phyloP scores from a whole-genome alignment of 116 monocot species.

The Zostera marina region DNA sequence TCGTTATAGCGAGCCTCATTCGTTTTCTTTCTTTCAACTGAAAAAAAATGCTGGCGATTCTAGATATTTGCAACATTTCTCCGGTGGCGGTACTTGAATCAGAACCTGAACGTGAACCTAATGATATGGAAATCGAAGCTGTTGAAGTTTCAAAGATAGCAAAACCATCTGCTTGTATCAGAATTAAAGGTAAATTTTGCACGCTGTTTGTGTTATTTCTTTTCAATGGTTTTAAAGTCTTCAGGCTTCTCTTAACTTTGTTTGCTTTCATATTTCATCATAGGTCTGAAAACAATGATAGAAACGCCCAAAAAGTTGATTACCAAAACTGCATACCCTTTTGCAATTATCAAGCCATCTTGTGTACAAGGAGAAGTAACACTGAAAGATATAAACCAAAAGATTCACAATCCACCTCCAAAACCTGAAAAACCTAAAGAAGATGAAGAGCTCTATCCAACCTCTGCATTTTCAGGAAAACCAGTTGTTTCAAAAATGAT shows the following conservation, averaged over 20 bases:
- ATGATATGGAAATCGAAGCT: conserved; percentile 6
- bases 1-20: too few species aligned
- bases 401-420: conserved; percentile 46
- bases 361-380: conserved; percentile 67
- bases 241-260: neutral
- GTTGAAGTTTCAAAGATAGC: conserved; percentile 18
- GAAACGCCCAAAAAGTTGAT: conserved; percentile 37
- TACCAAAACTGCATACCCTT: conserved; percentile 70
- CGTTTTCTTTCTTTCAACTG: neutral
- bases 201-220: too few species aligned
- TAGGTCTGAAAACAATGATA: conserved; percentile 39
- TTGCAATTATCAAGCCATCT: conserved; percentile 79
- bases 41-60: neutral
- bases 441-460: conserved; percentile 35
- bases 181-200: conserved; percentile 38
- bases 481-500: conserved; percentile 84
- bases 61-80: conserved; percentile 24
- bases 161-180: conserved; percentile 24
- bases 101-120: conserved; percentile 19
- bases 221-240: neutral
- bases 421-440: conserved; percentile 18
- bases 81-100: too few species aligned
- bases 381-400: conserved; percentile 76
- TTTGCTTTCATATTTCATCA: conserved; percentile 17
- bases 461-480: conserved; percentile 85